Percentiles rank a stretch among this genome's conserved stretches.
Evolutionary conservation across 2,329 filamentous ascomycete species (phyloP).

Genomic region (Aspergillus hiratsukae): DNA sequence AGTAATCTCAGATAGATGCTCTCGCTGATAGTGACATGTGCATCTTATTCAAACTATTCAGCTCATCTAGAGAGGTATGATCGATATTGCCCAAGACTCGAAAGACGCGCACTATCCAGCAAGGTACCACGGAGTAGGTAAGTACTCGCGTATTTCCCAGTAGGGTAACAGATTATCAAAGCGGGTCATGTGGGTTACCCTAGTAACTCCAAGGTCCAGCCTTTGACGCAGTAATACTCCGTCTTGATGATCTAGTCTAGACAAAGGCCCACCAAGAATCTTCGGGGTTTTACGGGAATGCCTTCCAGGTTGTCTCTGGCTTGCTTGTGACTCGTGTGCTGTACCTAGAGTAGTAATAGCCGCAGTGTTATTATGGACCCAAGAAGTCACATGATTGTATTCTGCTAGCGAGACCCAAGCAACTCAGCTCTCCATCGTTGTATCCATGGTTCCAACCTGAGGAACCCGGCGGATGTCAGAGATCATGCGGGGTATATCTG

Average conservation of each 20-base stretch:
- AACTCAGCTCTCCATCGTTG: not conserved
- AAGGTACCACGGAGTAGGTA: not conserved
- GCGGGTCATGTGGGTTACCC: slow-evolving; percentile 16
- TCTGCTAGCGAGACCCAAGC: not conserved
- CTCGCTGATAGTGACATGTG: not conserved
- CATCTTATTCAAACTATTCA: not conserved
- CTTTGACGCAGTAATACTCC: not conserved
- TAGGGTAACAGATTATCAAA: not conserved
- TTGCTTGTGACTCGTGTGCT: not conserved
- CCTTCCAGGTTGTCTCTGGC: not conserved
- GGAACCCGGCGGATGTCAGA: not conserved
- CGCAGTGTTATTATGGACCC: not conserved
- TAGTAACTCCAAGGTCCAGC: slow-evolving; percentile 13
- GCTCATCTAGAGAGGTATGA: not conserved
- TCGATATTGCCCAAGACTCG: not conserved
- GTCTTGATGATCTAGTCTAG: not conserved
- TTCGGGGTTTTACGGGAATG: slow-evolving; percentile 15
- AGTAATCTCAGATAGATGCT: not conserved
- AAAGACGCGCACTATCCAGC: not conserved
- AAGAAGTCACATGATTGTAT: not conserved
- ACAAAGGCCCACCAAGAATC: slow-evolving; percentile 5
- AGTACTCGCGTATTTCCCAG: not conserved
- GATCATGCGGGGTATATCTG: not conserved
- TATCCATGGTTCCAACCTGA: not conserved
- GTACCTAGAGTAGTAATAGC: not conserved